phyloP scores from a whole-genome alignment of 1,284 basidiomycete genomes.

The Volvariella volvacea region DNA sequence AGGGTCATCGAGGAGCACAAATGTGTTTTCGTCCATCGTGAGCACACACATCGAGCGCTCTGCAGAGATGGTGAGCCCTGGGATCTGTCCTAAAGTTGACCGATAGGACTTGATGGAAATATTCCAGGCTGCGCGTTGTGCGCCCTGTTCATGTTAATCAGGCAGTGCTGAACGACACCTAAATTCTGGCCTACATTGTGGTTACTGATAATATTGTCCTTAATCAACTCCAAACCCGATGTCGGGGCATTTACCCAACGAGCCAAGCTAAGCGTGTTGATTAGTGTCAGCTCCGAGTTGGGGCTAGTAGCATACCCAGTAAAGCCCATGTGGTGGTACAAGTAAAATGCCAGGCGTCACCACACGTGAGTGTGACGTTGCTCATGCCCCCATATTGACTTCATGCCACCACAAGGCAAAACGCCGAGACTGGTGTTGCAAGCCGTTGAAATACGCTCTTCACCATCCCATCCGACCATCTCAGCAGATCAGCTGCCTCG shows the following conservation, averaged over 20 bases:
- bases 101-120: constrained; percentile 67
- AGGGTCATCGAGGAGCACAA: constrained; percentile 70
- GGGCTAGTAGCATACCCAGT: constrained; percentile 40
- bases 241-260: constrained; percentile 76
- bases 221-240: constrained; percentile 57
- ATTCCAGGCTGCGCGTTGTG: constrained; percentile 35
- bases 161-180: neutral
- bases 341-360: constrained; percentile 9
- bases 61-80: constrained; percentile 40
- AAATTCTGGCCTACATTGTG: constrained; percentile 46
- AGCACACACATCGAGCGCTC: constrained; percentile 68
- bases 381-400: constrained; percentile 6
- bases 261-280: constrained; percentile 45
- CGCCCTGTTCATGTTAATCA: constrained; percentile 52
- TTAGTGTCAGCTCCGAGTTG: constrained; percentile 1
- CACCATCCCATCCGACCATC: neutral
- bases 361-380: constrained; percentile 21
- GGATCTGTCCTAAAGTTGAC: constrained; percentile 51
- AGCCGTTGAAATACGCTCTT: constrained; percentile 6
- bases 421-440: constrained; percentile 21
- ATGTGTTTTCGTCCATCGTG: constrained; percentile 72
- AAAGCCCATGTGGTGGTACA: constrained; percentile 44
- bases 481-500: neutral
- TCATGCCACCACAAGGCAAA: constrained; percentile 42
- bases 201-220: constrained; percentile 61